Evolutionary conservation across 2,329 filamentous ascomycete genomes (phyloP).

Genomic region (Talaromyces funiculosus): DNA sequence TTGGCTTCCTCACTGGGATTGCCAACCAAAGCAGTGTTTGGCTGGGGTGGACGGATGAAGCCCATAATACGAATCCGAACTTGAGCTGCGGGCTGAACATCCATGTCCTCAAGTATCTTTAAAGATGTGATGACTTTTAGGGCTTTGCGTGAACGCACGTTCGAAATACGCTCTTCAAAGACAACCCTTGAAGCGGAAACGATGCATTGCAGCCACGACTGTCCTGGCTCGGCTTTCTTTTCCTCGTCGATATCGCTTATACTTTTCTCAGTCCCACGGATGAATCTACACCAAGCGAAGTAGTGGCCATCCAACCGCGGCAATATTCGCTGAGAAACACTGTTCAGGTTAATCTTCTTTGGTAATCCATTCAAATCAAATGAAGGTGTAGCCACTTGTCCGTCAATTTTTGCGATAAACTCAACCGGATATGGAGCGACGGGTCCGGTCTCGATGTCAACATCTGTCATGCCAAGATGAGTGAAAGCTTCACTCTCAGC

Average conservation of each 20-base stretch:
- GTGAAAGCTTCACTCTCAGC: conserved; percentile 27
- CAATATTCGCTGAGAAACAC: conserved; percentile 49
- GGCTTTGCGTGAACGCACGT: conserved; percentile 26
- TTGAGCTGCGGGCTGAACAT: conserved; percentile 10
- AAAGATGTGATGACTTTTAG: conserved; percentile 46
- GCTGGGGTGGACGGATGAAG: conserved; percentile 29
- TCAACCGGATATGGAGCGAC: conserved; percentile 27
- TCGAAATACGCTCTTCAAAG: conserved; percentile 33
- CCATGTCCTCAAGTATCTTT: conserved; percentile 25
- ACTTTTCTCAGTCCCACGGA: background rate
- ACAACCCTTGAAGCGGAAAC: conserved; percentile 50
- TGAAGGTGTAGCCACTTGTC: background rate
- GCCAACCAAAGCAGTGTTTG: conserved; percentile 11
- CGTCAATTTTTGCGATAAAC: conserved; percentile 27
- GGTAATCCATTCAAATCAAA: conserved; percentile 44
- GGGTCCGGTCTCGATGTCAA: conserved; percentile 26
- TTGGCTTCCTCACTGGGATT: conserved; percentile 20
- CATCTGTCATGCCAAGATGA: conserved; percentile 29
- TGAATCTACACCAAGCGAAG: conserved; percentile 52
- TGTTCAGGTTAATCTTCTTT: conserved; percentile 51
- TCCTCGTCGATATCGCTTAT: background rate
- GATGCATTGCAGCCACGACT: conserved; percentile 55
- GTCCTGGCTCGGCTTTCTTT: background rate
- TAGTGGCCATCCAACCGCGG: conserved; percentile 57
- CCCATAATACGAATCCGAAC: conserved; percentile 56